Evolutionary conservation across 106 monocot species (phyloP).

Genomic region (Vanilla planifolia): DNA sequence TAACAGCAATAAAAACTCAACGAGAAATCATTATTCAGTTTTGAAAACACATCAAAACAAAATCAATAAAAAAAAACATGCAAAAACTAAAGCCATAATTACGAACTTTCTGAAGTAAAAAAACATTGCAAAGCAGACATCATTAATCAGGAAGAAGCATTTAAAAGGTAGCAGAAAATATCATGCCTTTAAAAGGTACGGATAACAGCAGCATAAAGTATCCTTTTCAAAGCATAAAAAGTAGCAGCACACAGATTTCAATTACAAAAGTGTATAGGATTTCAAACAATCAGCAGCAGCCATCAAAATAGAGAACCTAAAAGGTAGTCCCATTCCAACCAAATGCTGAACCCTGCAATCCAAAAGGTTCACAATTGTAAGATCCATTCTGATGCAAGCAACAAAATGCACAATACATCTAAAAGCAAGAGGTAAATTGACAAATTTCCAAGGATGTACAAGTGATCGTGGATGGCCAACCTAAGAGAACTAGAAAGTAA

Average conservation of each 20-base stretch:
- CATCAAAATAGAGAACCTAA: conserved; percentile 1
- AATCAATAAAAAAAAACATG: too few relatives aligned
- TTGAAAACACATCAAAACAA: too few relatives aligned
- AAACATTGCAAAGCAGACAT: too few relatives aligned
- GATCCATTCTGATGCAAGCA: neutral
- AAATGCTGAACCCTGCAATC: conserved; percentile 7
- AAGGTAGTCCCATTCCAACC: conserved; percentile 12
- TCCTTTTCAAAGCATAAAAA: conserved; percentile 1
- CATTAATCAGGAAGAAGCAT: too few relatives aligned
- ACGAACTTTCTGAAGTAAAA: too few relatives aligned
- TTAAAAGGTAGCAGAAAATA: neutral
- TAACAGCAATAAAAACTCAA: too few relatives aligned
- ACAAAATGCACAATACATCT: neutral
- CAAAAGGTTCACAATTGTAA: neutral
- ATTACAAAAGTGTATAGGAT: neutral
- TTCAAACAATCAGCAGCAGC: neutral
- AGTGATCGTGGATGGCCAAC: neutral
- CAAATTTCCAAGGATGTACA: neutral
- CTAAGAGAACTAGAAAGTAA: conserved; percentile 5
- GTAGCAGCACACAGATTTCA: neutral
- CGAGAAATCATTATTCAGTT: too few relatives aligned
- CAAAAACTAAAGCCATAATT: too few relatives aligned
- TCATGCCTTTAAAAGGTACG: neutral
- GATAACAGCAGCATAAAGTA: neutral
- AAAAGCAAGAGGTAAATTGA: neutral